Evolutionary conservation across 345 rosid genomes (phyloP).

Genomic region (Anacardium occidentale): DNA sequence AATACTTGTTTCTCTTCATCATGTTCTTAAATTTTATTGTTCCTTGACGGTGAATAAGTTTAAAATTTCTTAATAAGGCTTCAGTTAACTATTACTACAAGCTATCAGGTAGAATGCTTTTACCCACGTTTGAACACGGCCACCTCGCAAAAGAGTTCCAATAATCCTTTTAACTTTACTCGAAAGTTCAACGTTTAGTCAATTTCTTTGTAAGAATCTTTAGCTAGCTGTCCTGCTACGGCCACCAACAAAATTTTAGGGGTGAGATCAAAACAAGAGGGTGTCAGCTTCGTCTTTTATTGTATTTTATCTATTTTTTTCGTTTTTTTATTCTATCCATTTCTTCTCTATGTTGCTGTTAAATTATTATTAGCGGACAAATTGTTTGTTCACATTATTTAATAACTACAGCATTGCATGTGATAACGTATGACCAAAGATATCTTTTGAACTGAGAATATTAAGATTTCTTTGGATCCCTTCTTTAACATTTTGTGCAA

Average conservation of each 20-base stretch:
- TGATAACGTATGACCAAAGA: conserved; percentile 1
- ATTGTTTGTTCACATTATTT: conserved; percentile 7
- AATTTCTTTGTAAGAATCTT: conserved; percentile 48
- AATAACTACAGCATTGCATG: not conserved
- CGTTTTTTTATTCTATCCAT: not conserved
- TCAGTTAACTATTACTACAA: not conserved
- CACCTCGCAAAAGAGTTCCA: conserved; percentile 17
- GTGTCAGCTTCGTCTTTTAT: conserved; percentile 18
- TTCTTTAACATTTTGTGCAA: too few species aligned
- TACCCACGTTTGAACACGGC: conserved; percentile 5
- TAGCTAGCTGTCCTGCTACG: conserved; percentile 30
- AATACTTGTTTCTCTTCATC: too few species aligned
- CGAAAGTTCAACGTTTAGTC: conserved; percentile 39
- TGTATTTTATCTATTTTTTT: not conserved
- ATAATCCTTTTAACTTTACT: conserved; percentile 22
- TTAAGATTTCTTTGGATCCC: too few species aligned
- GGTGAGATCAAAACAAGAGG: conserved; percentile 36
- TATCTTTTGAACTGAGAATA: too few species aligned
- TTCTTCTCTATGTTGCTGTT: not conserved
- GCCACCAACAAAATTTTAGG: conserved; percentile 38
- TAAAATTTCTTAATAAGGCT: not conserved
- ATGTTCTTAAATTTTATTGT: not conserved
- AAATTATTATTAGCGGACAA: conserved; percentile 10
- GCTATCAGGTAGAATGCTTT: not conserved
- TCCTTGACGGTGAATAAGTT: not conserved